Evolutionary conservation across 1,284 basidiomycete genomes (phyloP).

Genomic region (Ustilago lituana): DNA sequence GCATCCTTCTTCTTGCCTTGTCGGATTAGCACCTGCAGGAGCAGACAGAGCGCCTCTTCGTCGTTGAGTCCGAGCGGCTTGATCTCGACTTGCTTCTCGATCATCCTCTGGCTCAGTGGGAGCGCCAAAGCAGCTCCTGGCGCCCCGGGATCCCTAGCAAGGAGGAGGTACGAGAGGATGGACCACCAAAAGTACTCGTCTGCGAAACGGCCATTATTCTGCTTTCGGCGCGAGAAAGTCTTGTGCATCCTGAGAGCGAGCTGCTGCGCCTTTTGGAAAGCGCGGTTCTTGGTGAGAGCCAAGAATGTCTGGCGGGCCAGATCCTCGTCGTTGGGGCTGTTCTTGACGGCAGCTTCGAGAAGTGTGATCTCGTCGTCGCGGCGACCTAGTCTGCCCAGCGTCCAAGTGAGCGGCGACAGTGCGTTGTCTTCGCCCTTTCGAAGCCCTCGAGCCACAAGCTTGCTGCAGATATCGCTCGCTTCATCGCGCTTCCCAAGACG

Average conservation of each 20-base stretch:
- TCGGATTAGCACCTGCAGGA: constrained; percentile 77
- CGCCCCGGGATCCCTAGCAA: constrained; percentile 51
- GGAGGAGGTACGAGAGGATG: constrained; percentile 80
- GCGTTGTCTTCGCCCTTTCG: constrained; percentile 66
- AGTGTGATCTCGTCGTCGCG: constrained; percentile 70
- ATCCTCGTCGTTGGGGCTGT: constrained; percentile 80
- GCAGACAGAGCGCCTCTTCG: constrained; percentile 80
- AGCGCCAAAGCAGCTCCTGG: constrained; percentile 73
- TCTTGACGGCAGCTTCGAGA: constrained; percentile 67
- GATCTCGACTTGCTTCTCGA: constrained; percentile 75
- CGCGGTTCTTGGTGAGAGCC: constrained; percentile 63
- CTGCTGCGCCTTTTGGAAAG: constrained; percentile 63
- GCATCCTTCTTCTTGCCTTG: constrained; percentile 71
- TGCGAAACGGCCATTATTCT: constrained; percentile 79
- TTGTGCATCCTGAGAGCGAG: constrained; percentile 47
- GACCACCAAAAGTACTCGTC: constrained; percentile 85
- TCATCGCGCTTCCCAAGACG: constrained; percentile 83
- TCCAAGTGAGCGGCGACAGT: constrained; percentile 81
- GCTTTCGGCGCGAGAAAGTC: constrained; percentile 73
- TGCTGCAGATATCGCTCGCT: constrained; percentile 78
- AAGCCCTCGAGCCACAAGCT: constrained; percentile 79
- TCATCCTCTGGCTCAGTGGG: constrained; percentile 73
- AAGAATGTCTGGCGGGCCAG: constrained; percentile 83
- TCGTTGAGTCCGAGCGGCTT: constrained; percentile 76
- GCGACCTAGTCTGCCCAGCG: constrained; percentile 78